Evolutionary conservation across 2,329 filamentous ascomycete species (phyloP).

Genomic region (Catunica adiposa): DNA sequence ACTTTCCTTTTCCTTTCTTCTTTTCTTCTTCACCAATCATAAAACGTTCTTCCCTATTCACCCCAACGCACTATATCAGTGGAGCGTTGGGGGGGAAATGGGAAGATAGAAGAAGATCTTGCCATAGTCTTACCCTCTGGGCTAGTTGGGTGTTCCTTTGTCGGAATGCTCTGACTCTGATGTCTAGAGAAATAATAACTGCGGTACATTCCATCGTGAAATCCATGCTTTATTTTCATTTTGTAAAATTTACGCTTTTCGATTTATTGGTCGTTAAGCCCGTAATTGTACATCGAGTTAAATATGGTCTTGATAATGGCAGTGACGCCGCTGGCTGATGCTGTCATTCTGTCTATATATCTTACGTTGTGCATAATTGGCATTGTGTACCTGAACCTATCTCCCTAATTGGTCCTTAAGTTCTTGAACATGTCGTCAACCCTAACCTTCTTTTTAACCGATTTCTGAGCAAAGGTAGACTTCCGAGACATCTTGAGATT

Average conservation of each 20-base stretch:
- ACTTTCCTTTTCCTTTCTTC: constrained; percentile 16
- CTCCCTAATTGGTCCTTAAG: neutral
- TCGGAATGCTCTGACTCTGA: constrained; percentile 11
- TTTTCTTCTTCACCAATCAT: constrained; percentile 22
- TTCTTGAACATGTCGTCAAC: constrained; percentile 20
- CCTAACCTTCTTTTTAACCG: constrained; percentile 20
- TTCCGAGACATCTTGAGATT: neutral
- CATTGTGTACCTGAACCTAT: no score
- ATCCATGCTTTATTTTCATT: neutral
- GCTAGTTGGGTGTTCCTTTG: constrained; percentile 20
- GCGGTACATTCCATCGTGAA: constrained; percentile 18
- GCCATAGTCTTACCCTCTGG: constrained; percentile 32
- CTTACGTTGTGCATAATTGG: neutral
- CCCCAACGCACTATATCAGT: constrained; percentile 39
- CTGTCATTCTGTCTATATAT: no score
- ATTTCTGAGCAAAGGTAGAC: neutral
- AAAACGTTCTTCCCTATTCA: constrained; percentile 45
- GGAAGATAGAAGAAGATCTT: constrained; percentile 41
- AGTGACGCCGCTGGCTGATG: no score
- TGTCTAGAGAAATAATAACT: constrained; percentile 22
- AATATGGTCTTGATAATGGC: no score
- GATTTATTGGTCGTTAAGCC: no score
- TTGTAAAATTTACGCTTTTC: no score
- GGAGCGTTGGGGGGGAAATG: constrained; percentile 54
- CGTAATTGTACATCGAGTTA: no score